These are phyloP conservation scores for Letharia lupina DNA, from an alignment of 495 filamentous ascomycete genomes.

Conservation along the genomic window DNA sequence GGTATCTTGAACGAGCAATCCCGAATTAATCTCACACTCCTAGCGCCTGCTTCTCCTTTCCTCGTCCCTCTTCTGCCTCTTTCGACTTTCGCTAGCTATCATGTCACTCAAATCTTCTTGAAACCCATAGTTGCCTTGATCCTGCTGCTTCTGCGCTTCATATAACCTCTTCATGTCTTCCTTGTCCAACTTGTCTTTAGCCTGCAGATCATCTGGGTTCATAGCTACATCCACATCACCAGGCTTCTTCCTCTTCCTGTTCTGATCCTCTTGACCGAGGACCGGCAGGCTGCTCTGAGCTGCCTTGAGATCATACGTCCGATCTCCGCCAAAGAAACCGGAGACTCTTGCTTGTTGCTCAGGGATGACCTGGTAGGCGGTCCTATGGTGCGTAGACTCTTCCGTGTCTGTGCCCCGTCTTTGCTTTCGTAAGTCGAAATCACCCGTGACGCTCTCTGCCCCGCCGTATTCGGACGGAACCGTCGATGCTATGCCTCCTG, in stretches of 20 bases:
- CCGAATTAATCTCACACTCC: conserved; percentile 5
- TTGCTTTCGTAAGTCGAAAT: conserved; percentile 86
- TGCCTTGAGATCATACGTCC: conserved; percentile 72
- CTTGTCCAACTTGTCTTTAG: conserved; percentile 61
- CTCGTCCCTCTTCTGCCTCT: conserved; percentile 78
- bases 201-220: conserved; percentile 66
- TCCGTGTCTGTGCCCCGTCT: conserved; percentile 83
- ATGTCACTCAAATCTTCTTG: conserved; percentile 94
- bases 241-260: conserved; percentile 82
- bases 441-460: conserved; percentile 66
- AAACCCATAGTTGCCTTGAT: conserved; percentile 68
- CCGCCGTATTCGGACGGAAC: conserved; percentile 69
- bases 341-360: conserved; percentile 75
- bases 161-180: conserved; percentile 63
- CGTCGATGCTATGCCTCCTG: conserved; percentile 68
- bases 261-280: conserved; percentile 73
- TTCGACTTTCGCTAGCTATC: conserved; percentile 89
- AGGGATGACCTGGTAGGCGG: conserved; percentile 82
- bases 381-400: conserved; percentile 61
- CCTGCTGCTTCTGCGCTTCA: conserved; percentile 65
- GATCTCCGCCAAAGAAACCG: conserved; percentile 93
- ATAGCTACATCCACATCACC: conserved; percentile 91
- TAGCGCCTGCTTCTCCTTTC: conserved; percentile 52
- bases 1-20: conserved; percentile 14
- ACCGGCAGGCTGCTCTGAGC: conserved; percentile 51